phyloP scores from a whole-genome alignment of 225 moss, liverwort and hornwort genomes.

The Sphagnum contortum region DNA sequence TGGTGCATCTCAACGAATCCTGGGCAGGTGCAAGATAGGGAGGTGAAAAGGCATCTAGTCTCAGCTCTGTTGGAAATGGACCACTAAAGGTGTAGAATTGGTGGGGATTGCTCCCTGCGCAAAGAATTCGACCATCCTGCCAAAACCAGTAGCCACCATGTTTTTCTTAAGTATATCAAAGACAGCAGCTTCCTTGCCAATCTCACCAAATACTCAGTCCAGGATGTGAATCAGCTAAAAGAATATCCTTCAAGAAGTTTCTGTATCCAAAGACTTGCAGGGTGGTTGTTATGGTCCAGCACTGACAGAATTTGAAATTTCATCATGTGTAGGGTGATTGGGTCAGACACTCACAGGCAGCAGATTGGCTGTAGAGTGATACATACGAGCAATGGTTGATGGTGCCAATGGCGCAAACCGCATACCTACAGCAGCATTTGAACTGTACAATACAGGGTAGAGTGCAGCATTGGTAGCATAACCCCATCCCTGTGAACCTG shows the following conservation, averaged over 20 bases:
- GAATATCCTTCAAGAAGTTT: no score
- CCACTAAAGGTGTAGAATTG: conserved; percentile 39
- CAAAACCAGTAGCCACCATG: background rate
- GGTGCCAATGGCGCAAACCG: conserved; percentile 34
- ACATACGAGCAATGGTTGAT: conserved; percentile 40
- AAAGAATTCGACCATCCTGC: conserved; percentile 28
- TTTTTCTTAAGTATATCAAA: background rate
- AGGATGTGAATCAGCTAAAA: no score
- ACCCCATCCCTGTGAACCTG: conserved; percentile 46
- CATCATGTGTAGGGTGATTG: background rate
- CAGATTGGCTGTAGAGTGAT: conserved; percentile 48
- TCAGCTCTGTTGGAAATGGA: conserved; percentile 45
- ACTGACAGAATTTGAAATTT: background rate
- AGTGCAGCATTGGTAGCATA: conserved; percentile 28
- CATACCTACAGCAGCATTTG: conserved; percentile 34
- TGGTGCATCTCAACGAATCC: conserved; percentile 9
- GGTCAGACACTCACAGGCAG: conserved; percentile 16
- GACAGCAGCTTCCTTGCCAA: no score
- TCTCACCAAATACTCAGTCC: no score
- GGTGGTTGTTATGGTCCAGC: background rate
- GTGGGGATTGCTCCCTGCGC: conserved; percentile 41
- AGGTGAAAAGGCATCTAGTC: conserved; percentile 51
- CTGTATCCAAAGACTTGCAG: no score
- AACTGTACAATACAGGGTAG: conserved; percentile 37
- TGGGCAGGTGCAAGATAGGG: conserved; percentile 18